Conservation (phyloP, 2,329 filamentous ascomycete genomes). For the Fusarium denticulatum region DNA sequence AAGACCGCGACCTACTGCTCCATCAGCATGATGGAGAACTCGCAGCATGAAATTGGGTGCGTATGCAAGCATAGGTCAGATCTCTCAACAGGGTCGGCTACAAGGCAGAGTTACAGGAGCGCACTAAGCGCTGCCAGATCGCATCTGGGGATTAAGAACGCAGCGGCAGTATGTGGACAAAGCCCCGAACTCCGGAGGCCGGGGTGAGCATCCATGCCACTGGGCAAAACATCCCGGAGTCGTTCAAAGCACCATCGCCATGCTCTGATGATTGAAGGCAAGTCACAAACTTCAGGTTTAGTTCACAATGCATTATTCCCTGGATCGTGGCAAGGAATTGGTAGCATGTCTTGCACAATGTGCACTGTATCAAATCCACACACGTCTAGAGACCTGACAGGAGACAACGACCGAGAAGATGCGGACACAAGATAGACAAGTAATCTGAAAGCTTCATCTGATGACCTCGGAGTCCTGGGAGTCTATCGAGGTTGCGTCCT, state of each 20-base stretch:
- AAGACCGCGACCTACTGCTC: not conserved
- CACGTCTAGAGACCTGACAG: not conserved
- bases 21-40: constrained; percentile 24
- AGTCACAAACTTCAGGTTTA: constrained; percentile 14
- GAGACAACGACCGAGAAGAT: constrained; percentile 14
- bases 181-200: constrained; percentile 38
- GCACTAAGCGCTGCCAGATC: constrained; percentile 46
- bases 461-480: constrained; percentile 32
- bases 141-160: constrained; percentile 41
- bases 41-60: constrained; percentile 36
- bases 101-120: constrained; percentile 42
- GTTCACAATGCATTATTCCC: not conserved
- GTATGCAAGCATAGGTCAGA: constrained; percentile 44
- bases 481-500: constrained; percentile 31
- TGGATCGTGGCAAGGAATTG: not conserved
- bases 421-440: constrained; percentile 1
- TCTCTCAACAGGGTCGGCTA: constrained; percentile 38
- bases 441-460: constrained; percentile 25
- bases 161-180: constrained; percentile 44
- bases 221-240: constrained; percentile 39
- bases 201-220: constrained; percentile 32
- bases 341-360: not conserved
- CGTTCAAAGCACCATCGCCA: constrained; percentile 24
- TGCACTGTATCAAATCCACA: constrained; percentile 6
- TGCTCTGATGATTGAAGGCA: constrained; percentile 20